phyloP scores from a whole-genome alignment of 129 eudicot genomes.

The Arctium lappa region DNA sequence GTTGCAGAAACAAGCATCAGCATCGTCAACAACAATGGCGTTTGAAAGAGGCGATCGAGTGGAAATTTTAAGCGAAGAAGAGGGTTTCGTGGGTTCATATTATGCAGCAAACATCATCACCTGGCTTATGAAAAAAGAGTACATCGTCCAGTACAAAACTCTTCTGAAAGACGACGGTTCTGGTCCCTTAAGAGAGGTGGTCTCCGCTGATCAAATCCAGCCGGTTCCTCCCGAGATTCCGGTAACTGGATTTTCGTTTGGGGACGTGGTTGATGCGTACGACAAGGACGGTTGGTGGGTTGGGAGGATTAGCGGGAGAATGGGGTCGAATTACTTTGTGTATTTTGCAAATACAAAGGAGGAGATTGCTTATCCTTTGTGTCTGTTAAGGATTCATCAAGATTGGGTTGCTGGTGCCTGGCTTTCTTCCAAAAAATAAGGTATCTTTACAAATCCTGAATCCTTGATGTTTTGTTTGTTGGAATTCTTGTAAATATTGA shows the following conservation, averaged over 20 bases:
- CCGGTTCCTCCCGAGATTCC: slow-evolving; percentile 38
- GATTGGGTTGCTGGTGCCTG: slow-evolving; percentile 44
- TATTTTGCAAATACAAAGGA: slow-evolving; percentile 32
- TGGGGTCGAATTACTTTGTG: slow-evolving; percentile 25
- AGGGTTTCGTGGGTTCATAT: slow-evolving; percentile 47
- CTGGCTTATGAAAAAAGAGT: background rate
- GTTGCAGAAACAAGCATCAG: background rate
- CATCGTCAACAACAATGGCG: slow-evolving; percentile 10
- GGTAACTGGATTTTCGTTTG: background rate
- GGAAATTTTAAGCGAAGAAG: slow-evolving; percentile 38
- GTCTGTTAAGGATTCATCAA: slow-evolving; percentile 52
- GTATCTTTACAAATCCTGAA: background rate
- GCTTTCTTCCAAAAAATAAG: slow-evolving; percentile 19
- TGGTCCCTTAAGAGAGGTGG: slow-evolving; percentile 40
- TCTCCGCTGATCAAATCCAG: slow-evolving; percentile 28
- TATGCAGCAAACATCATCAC: slow-evolving; percentile 40
- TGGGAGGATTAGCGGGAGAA: slow-evolving; percentile 28
- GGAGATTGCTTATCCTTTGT: slow-evolving; percentile 18
- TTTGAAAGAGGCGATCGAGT: slow-evolving; percentile 41
- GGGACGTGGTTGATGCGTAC: slow-evolving; percentile 47
- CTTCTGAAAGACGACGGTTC: slow-evolving; percentile 32
- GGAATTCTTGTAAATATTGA: background rate
- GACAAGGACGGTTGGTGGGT: slow-evolving; percentile 63
- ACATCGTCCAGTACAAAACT: slow-evolving; percentile 50
- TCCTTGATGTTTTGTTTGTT: background rate